A percentile compares a stretch with the other conserved stretches of the same genome.
phyloP scores from a whole-genome alignment of 495 filamentous ascomycete species.

The Letharia lupina region DNA sequence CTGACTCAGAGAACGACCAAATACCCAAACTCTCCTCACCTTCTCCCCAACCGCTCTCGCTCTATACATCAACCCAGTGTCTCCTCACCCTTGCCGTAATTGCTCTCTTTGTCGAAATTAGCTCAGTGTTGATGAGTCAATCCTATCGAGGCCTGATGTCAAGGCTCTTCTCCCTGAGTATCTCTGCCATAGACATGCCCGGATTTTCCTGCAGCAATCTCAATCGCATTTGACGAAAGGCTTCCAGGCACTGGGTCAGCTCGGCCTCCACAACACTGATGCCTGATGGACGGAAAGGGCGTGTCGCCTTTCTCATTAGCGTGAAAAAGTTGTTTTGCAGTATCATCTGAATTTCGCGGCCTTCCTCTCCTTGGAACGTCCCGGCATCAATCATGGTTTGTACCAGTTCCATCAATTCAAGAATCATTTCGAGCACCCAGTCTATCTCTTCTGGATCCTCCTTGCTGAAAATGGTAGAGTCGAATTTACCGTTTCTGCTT shows the following conservation, averaged over 20 bases:
- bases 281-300: constrained; percentile 1
- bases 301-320: not conserved
- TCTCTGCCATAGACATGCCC: not conserved
- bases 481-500: not conserved
- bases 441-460: not conserved
- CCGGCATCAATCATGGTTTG: not conserved
- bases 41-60: not conserved
- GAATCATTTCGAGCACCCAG: not conserved
- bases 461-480: not conserved
- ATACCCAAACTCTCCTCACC: not conserved
- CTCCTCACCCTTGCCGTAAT: too few relatives aligned
- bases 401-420: not conserved
- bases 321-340: not conserved
- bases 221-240: not conserved
- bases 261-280: not conserved
- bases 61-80: too few relatives aligned
- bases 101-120: not conserved
- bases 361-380: not conserved
- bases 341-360: not conserved
- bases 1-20: too few relatives aligned
- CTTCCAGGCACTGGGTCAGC: not conserved
- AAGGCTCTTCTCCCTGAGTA: not conserved
- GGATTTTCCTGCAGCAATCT: not conserved
- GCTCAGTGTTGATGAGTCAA: not conserved
- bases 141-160: not conserved